Conservation (phyloP, 768 basidiomycete species). For the Psilocybe cubensis region DNA sequence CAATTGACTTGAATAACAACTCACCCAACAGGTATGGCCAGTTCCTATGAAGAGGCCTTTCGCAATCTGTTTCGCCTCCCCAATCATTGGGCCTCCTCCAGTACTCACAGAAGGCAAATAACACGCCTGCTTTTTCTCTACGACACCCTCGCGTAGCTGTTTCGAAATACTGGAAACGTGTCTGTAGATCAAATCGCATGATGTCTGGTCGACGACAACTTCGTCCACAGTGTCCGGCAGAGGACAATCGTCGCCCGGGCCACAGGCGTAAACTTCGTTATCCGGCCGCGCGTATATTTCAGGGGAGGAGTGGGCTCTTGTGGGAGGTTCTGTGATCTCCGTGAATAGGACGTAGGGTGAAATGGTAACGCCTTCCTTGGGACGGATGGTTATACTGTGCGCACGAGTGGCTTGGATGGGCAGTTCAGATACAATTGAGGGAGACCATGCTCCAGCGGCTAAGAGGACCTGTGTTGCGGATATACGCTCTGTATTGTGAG, state of each 20-base stretch:
- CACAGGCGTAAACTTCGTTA: conserved; percentile 77
- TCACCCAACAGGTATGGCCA: conserved; percentile 82
- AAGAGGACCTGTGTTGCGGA: conserved; percentile 73
- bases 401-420: conserved; percentile 69
- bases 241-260: conserved; percentile 72
- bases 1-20: conserved; percentile 21
- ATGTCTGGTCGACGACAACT: conserved; percentile 58
- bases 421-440: conserved; percentile 55
- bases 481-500: conserved; percentile 35
- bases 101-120: conserved; percentile 68
- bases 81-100: conserved; percentile 74
- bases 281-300: conserved; percentile 77
- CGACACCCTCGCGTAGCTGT: conserved; percentile 55
- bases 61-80: conserved; percentile 56
- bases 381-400: conserved; percentile 71
- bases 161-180: conserved; percentile 65
- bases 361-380: conserved; percentile 46
- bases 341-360: conserved; percentile 86
- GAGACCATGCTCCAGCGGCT: conserved; percentile 88
- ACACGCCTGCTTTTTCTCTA: conserved; percentile 68
- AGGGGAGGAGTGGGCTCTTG: conserved; percentile 42
- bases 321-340: conserved; percentile 49
- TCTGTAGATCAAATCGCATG: conserved; percentile 57
- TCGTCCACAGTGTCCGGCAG: conserved; percentile 75
- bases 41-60: conserved; percentile 72